These are phyloP conservation scores for Penicillium roqueforti DNA, from an alignment of 495 filamentous ascomycete genomes.

Conservation along the genomic window DNA sequence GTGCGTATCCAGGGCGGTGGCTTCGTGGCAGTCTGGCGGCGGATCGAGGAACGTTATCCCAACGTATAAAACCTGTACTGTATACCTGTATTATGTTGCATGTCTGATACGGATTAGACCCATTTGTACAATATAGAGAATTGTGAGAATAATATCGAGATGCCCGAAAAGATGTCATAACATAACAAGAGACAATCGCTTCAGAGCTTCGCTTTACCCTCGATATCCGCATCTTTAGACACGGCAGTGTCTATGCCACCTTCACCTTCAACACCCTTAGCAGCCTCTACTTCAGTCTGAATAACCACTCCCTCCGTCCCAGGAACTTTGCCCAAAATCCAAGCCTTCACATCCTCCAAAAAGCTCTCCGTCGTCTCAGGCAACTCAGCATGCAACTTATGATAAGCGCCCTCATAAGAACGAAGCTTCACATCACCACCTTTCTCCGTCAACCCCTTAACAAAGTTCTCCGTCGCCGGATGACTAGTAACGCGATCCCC, in stretches of 20 bases:
- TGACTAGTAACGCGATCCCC: slow-evolving; percentile 62
- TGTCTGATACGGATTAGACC: neutral
- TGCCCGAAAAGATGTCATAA: neutral
- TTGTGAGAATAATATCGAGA: neutral
- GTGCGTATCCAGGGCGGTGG: slow-evolving; percentile 60
- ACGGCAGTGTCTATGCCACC: neutral
- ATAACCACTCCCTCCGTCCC: neutral
- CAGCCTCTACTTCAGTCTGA: neutral
- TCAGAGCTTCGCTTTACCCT: slow-evolving; percentile 15
- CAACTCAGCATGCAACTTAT: slow-evolving; percentile 69
- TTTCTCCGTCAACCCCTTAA: slow-evolving; percentile 42
- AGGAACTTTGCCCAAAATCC: slow-evolving; percentile 56
- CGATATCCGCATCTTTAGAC: neutral
- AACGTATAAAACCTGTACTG: neutral
- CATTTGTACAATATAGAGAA: slow-evolving; percentile 15
- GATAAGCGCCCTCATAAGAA: slow-evolving; percentile 72
- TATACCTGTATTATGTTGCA: slow-evolving; percentile 10
- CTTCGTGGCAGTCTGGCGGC: slow-evolving; percentile 66
- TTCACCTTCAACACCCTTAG: neutral
- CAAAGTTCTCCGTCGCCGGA: slow-evolving; percentile 56
- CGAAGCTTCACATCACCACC: slow-evolving; percentile 65
- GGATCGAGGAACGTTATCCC: slow-evolving; percentile 34
- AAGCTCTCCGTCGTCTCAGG: slow-evolving; percentile 57
- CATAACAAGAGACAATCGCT: neutral
- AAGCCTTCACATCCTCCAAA: slow-evolving; percentile 65